Percentiles rank a stretch among this genome's conserved stretches.
Evolutionary conservation across 331 rosid species (phyloP).

Genomic region (Cydonia oblonga): DNA sequence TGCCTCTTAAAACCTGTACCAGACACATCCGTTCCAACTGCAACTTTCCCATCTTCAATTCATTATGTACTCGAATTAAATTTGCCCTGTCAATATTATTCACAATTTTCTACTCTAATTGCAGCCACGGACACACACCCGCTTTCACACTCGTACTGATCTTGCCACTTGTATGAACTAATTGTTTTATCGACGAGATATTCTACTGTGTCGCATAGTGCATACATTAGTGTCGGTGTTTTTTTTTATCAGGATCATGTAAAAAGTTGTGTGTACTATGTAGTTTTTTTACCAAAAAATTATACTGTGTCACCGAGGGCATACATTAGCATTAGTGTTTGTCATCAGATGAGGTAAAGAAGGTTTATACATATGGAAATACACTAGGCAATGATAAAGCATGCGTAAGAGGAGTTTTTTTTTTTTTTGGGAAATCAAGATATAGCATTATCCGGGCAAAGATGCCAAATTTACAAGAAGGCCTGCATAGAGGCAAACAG

Average conservation of each 20-base stretch:
- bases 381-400: background rate
- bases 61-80: background rate
- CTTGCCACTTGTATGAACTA: too few relatives aligned
- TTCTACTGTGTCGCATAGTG: background rate
- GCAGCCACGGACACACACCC: background rate
- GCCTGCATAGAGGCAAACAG: too few relatives aligned
- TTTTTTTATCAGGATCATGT: too few relatives aligned
- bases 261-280: too few relatives aligned
- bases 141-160: background rate
- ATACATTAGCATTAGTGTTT: background rate
- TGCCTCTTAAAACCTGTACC: background rate
- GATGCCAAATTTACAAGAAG: too few relatives aligned
- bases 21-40: conserved; percentile 11
- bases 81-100: background rate
- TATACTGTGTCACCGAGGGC: background rate
- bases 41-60: conserved; percentile 3
- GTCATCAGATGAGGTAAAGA: background rate
- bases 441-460: too few relatives aligned
- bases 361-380: background rate
- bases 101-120: background rate
- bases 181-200: too few relatives aligned
- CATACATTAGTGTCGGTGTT: too few relatives aligned
- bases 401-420: background rate
- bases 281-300: too few relatives aligned
- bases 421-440: background rate